Base-by-base conservation (phyloP, 129 eudicot genomes). In the Centella asiatica region DNA sequence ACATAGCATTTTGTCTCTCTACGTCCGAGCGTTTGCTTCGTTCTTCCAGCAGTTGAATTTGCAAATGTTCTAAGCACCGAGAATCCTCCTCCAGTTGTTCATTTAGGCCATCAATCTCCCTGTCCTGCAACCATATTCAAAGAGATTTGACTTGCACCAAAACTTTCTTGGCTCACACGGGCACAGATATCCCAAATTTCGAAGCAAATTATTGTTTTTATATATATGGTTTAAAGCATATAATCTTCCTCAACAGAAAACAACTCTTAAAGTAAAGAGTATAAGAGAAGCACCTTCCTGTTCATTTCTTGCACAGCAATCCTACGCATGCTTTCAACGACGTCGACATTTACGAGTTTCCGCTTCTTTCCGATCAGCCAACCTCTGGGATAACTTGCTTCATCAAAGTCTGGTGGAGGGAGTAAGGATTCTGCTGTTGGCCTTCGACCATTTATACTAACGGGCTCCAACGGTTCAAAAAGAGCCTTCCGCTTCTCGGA, bases 351-450 rank as follows among this genome's bases (percentile, higher is more conserved):
- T 22, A 90, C 95, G 2, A 90, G 95, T 77, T 90, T 90, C 60
- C 95, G 74, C 68, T 84, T 90, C 86, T 90, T 90, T 57, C 98
- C 95, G 18, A 84, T 74, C 32, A 90, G 80, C 98, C 98, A 90
- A 23, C 95, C 98, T 51, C 79, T 79, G 23, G 98, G 98, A 66
- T 90, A 90, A 50, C 70, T 79, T 51, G 95, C 89, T 3, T 88
- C 68, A 22, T 90, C 98, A 58, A 90, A 90, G 68, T 90, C 98
- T 39, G 98, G 98, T 48, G 98, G 98, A 19, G 98, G 98, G 23
- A 90, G 94, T 61, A 90, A 69, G 66, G 89, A 70, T 68, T 90
- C 98, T 31, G 88, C 82, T 33, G 94, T 69, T 25, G 94, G 83
- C 44, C 94, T 78, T 69, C 80, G 68, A 31, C 88, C 93, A 50